Base-by-base conservation (phyloP, 2,329 filamentous ascomycete species). In the Furcasterigmium furcatum region DNA sequence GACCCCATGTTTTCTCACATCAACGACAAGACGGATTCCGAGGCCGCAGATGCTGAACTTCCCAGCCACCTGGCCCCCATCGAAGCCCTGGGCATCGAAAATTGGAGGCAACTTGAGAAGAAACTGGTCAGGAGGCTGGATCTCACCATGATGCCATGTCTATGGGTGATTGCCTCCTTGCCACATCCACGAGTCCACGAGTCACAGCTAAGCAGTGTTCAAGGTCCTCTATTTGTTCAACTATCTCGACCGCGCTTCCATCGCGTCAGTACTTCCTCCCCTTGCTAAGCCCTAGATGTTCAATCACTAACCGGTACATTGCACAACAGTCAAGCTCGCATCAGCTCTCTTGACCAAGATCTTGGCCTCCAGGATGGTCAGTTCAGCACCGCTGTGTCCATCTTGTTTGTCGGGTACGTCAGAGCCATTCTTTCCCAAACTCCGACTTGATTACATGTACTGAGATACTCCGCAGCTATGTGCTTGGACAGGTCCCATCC, bases 401-500 rank as follows among this genome's bases (percentile, higher is more conserved):
- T 57, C 22, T 38, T 55, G 4, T 7, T 27, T 27, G 24, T 27
- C 24, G 24, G 24, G 24, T 27, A 27, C 24, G 24, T 27, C 12
- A 27, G 24, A 27, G 24, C 7, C 24, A 27, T 7, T 12, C 24
- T 12, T 27, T 7, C 24, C 12, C 7, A 7, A 27, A 7, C 24
- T 27, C 7, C 24, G 24, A 27, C n/a, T n/a, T n/a, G n/a, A n/a
- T n/a, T n/a, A 12, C 24, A 7, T 27, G 7, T 27, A 12, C 24
- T 27, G 24, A 27, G 7, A 12, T 27, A n/a, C 24, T 27, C 24
- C 57, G 54, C 18, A 53, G 49, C 41, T 40, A 72, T 52, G 66
- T 74, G 38, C 58, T 70, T 9, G 66, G 65, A 14, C 71, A 72
- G 32, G 16, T 67, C 20, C 64, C 64, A 1, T 64, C 67, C 36